Base-by-base conservation (phyloP, 2,329 filamentous ascomycete genomes). In the Penicillium glabrum region DNA sequence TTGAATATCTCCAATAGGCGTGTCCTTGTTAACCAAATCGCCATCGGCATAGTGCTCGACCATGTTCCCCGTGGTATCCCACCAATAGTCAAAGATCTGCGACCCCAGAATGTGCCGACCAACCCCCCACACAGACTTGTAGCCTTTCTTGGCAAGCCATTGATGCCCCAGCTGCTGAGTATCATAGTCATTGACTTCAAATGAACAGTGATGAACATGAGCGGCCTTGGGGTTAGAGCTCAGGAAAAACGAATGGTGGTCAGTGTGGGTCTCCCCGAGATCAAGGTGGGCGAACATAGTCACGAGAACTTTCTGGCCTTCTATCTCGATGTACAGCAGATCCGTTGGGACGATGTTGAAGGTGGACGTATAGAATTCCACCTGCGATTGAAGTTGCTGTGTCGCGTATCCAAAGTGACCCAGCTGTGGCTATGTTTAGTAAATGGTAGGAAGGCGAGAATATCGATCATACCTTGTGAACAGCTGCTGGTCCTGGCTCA, bases 291-390 rank as follows among this genome's bases (percentile, higher is more conserved):
- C 45, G 24, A 58, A 58, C 19, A 44, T 53, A 7, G 47, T 46
- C n/a, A 58, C 56, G 16, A 26, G 9, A 9, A 55, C 37, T 33
- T 29, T 45, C 6, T 58, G 48, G 27, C 47, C 48, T 8, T 63
- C 55, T 11, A 61, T 56, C 6, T 61, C 61, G 6, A 77, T 65
- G 61, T 77, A 77, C 1, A 79, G 59, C 35, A 81, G 74, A 56
- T 82, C 80, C 0, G 76, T 76, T 1, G 79, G 78, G 1, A 72
- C 75, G 54, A 82, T 67, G 61, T 80, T 81, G 69, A 82, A 80
- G 23, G 73, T 73, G 3, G 63, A 61, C 1, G 77, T 79, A 66
- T 82, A 82, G 71, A 77, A 81, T 31, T 72, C 54, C 53, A 75
- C 61, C 39, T 77, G 67, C 1, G 63, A 56, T 1, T 67, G 55